Evolutionary conservation across 768 basidiomycete species (phyloP).

Genomic region (Butyriboletus loyo): DNA sequence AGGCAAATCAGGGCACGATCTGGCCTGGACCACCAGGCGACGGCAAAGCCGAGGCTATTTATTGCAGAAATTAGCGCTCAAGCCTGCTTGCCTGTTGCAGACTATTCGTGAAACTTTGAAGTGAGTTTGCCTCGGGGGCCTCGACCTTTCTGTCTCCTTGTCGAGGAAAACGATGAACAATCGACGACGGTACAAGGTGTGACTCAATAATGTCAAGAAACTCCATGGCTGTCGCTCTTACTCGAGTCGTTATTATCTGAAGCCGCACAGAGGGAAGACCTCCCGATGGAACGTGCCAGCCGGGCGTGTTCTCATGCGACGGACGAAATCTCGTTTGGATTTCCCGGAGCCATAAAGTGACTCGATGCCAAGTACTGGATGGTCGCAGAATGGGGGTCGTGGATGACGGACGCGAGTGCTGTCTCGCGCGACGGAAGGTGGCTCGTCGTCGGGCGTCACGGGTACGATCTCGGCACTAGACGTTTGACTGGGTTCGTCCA

Average conservation of each 20-base stretch:
- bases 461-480: background rate
- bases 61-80: background rate
- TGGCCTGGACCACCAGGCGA: background rate
- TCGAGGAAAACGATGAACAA: background rate
- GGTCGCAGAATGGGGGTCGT: background rate
- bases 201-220: background rate
- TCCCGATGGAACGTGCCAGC: background rate
- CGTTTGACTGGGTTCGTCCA: too few species aligned
- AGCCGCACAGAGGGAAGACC: background rate
- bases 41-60: too few species aligned
- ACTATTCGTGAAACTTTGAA: background rate
- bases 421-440: background rate
- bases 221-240: background rate
- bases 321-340: background rate
- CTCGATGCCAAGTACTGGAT: background rate
- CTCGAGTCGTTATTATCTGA: background rate
- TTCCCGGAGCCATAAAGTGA: background rate
- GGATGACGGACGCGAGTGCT: background rate
- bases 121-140: background rate
- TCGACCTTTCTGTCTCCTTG: too few species aligned
- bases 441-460: too few species aligned
- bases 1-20: background rate
- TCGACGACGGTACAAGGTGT: background rate
- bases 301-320: background rate
- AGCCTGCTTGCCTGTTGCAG: background rate